These are phyloP conservation scores for Phytophthora chlamydospora DNA, from an alignment of 352 stramenopile species.

Conservation along the genomic window DNA sequence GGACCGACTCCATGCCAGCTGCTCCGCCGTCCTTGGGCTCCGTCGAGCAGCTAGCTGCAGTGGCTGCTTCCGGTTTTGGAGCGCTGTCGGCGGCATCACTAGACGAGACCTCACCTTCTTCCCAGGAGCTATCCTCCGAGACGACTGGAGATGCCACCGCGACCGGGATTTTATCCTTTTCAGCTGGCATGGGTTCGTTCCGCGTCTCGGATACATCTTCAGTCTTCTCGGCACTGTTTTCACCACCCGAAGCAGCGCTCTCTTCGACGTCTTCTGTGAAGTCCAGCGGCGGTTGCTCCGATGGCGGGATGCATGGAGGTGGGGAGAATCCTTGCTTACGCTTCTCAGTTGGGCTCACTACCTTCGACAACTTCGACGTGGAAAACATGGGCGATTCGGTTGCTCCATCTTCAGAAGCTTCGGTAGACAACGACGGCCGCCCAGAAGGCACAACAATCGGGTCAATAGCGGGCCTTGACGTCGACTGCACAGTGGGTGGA, in stretches of 20 bases:
- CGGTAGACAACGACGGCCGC: conserved; percentile 14
- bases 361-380: conserved; percentile 34
- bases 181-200: conserved; percentile 10
- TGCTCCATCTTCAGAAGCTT: conserved; percentile 16
- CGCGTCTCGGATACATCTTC: conserved; percentile 1
- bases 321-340: conserved; percentile 32
- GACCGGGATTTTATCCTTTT: conserved; percentile 4
- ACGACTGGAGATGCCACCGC: conserved; percentile 21
- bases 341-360: conserved; percentile 41
- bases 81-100: conserved; percentile 5
- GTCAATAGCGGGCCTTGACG: conserved; percentile 20
- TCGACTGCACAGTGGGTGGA: conserved; percentile 30
- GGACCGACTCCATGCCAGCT: conserved; percentile 22
- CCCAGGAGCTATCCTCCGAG: conserved; percentile 29
- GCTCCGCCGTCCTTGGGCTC: conserved; percentile 8
- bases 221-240: background rate
- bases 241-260: background rate
- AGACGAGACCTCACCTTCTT: conserved; percentile 16
- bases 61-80: conserved; percentile 5
- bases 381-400: conserved; percentile 29
- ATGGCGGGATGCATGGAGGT: conserved; percentile 30
- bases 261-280: conserved; percentile 28
- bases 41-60: conserved; percentile 16
- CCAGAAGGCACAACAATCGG: conserved; percentile 22
- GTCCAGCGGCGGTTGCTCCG: conserved; percentile 33